Base-by-base conservation (phyloP, 2,329 filamentous ascomycete species). In the Cladophialophora immunda region DNA sequence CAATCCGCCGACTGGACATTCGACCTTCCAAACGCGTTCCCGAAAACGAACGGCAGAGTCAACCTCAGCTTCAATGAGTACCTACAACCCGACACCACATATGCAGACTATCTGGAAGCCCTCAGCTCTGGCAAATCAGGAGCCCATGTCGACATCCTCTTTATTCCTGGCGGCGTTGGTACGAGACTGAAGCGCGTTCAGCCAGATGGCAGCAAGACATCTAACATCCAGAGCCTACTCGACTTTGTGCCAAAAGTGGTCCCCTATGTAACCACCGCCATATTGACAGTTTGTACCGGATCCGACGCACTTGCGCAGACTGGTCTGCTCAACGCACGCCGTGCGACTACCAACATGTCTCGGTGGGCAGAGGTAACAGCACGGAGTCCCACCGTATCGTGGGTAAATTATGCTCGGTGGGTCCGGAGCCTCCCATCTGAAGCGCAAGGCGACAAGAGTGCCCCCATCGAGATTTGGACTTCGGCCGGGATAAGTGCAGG, bases 291-390 rank as follows among this genome's bases (percentile, higher is more conserved):
- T 1, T 92, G 90, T 76, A 92, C 88, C 1, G 90, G 90, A 0
- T 81, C 86, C 4, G 84, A 84, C 2, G 76, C 90, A 4, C 81
- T 86, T 0, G 89, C 89, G 0, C 78, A 80, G 52, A 80, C 88
- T 0, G 89, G 89, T 0, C 76, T 90, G 1, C 75, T 92, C 32
- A 83, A 91, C 67, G 86, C 87, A 0, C 81, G 79, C 67, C 78
- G 81, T 17, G 90, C 88, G 3, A 92, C 90, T 3, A 89, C 87
- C 17, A 92, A 92, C 74, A 92, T 92, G 77, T 76, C 76, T 6
- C 81, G 82, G 0, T 91, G 85, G 81, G 76, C 77, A 7, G 76
- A 76, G 69, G 83, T 86, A 8, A 84, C 78, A 1, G 74, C 78
- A 1, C 77, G 82, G 60, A 82, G 85, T 0, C 81, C 83, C 0